A percentile compares a stretch with the other conserved stretches of the same genome.
phyloP scores from a whole-genome alignment of 116 monocot genomes.

The Posidonia oceanica region DNA sequence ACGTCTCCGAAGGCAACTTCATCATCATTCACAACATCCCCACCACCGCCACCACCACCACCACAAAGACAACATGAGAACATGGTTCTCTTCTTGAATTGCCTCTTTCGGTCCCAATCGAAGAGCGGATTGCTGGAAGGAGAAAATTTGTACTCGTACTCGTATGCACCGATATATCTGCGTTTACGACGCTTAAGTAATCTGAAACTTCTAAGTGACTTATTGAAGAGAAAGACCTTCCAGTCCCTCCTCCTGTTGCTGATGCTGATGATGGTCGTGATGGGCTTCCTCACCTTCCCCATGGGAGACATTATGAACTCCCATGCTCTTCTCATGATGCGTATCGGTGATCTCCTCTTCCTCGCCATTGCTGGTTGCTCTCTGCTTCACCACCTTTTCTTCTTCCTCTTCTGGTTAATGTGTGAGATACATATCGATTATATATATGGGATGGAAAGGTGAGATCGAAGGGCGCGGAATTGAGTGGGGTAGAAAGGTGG shows the following conservation, averaged over 20 bases:
- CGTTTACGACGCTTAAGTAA: constrained; percentile 13
- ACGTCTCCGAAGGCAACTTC: not conserved
- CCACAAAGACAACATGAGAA: constrained; percentile 13
- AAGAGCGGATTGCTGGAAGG: constrained; percentile 21
- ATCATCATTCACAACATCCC: not conserved
- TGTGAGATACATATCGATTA: not conserved
- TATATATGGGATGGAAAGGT: no score
- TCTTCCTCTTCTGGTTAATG: not conserved
- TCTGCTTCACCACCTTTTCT: not conserved
- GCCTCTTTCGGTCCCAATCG: not conserved
- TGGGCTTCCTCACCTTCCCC: constrained; percentile 3
- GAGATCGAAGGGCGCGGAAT: not conserved
- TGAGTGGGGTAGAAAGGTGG: not conserved
- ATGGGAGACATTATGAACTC: constrained; percentile 13
- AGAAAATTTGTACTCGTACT: constrained; percentile 20
- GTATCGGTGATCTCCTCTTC: constrained; percentile 8
- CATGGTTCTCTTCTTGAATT: constrained; percentile 3
- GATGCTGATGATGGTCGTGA: not conserved
- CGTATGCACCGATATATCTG: not conserved
- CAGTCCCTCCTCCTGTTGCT: not conserved
- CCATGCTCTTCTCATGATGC: constrained; percentile 25
- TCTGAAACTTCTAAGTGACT: constrained; percentile 5
- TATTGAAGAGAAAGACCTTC: constrained; percentile 17
- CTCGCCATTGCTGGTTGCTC: constrained; percentile 13
- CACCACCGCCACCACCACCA: not conserved